These are phyloP conservation scores for Cadophora luteo-olivacea DNA, from an alignment of 2,329 filamentous ascomycete genomes.

Conservation along the genomic window DNA sequence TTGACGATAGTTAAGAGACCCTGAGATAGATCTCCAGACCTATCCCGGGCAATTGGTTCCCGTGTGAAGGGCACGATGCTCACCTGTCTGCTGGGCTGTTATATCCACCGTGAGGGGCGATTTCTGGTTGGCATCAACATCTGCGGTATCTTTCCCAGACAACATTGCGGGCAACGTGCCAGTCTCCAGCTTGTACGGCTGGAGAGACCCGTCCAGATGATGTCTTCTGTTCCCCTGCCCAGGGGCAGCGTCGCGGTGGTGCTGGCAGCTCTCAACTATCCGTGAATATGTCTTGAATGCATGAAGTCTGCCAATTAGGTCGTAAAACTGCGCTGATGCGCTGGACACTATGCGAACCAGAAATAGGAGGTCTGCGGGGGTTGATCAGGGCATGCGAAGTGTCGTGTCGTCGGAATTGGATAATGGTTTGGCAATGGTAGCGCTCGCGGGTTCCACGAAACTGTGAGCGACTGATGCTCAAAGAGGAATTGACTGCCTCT, in stretches of 20 bases:
- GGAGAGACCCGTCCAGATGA: neutral
- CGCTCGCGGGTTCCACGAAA: neutral
- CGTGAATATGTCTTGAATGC: neutral
- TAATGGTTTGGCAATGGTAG: neutral
- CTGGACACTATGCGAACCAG: neutral
- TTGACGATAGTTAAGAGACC: neutral
- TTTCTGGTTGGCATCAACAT: neutral
- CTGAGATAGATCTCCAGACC: neutral
- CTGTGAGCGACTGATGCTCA: neutral
- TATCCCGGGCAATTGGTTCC: neutral
- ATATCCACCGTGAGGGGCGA: conserved; percentile 22
- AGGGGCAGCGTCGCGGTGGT: neutral
- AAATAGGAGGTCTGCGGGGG: neutral
- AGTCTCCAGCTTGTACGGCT: neutral
- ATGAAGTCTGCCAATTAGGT: neutral
- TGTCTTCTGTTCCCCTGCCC: conserved; percentile 4
- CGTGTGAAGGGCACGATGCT: neutral
- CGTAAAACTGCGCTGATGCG: neutral
- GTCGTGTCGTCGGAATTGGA: conserved; percentile 1
- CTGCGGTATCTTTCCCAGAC: conserved; percentile 2
- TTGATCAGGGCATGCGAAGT: neutral
- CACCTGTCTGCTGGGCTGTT: conserved; percentile 2
- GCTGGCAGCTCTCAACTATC: conserved; percentile 12
- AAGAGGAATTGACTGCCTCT: neutral
- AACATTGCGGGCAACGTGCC: conserved; percentile 7